Evolutionary conservation across 176 grass and related monocot species (phyloP), one percentile per base, ranked within the genome.

Genomic region (Carex scoparia): DNA sequence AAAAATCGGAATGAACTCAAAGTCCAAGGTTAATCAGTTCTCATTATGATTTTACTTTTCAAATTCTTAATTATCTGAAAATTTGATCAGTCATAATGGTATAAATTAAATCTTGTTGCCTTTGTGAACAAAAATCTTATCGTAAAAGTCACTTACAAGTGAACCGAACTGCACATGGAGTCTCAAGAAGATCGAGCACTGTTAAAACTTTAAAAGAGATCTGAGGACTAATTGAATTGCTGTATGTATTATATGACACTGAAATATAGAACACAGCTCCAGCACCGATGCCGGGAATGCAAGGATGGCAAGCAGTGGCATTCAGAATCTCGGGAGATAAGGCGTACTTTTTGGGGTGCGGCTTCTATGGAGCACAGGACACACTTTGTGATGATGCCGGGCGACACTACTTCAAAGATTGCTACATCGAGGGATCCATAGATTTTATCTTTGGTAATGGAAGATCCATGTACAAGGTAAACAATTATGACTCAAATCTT

Each of bases 401-500:
- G 3, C 81, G 96, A 0, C 96, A 98, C 86, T 98, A 98, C 93
- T 95, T 95, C 93, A 92, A 92, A 84, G 93, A 94, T 83, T 94
- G 96, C 89, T 92, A 91, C 86, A 88, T 98, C 73, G 56, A 95
- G 88, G 96, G 96, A 61, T 95, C 96, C 83, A 95, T 98, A 87
- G 96, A 98, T 90, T 98, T 94, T 91, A 87, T 98, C 84, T 98
- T 98, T 86, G 96, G 96, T 81, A 95, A 98, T 65, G 96, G 91
- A 10, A 92, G 96, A 71, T 95, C 96, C 83, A 92, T 98, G 28
- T 98, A 95, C 90, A 98, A 93, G 93, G 93, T 92, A 51, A 40
- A 23, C 23, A 38, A 40, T 40, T 40, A 40, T 40, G 38, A 40
- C 38, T 40, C 38, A 0, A 40, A 40, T 40, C 38, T 40, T 37